Base-by-base conservation (phyloP, 2,329 filamentous ascomycete genomes). In the Thielaviopsis euricoi region DNA sequence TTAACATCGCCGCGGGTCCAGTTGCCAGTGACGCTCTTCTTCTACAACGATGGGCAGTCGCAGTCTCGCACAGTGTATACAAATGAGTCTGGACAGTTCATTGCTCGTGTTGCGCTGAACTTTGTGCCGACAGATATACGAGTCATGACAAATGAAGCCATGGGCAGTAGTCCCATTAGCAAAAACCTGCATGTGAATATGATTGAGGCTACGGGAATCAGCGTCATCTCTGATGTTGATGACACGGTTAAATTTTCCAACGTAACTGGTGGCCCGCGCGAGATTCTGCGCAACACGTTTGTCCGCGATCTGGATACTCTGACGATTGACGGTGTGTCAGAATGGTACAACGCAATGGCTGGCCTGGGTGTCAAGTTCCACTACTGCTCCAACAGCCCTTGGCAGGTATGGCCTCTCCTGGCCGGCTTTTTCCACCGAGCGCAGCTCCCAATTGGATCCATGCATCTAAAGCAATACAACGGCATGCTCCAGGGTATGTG, bases 381-480 rank as follows among this genome's bases (percentile, higher is more conserved):
- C 67, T 98, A 98, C 69, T 94, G 95, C 63, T 98, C 93, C n/a
- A 98, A 98, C 70, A 95, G 91, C 55, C 93, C 93, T 0, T 98
- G 94, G 94, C 94, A 98, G 68, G 77, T 98, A 6, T 98, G 88
- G 65, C 93, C 93, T 0, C 82, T 97, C 2, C 74, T 98, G 12
- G 85, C 87, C 5, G 88, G 81, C 56, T 98, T 86, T 68, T 95
- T 97, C 68, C 82, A 83, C 62, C 71, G 85, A 48, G 86, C 87
- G 6, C 86, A 86, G 1, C 73, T 98, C 1, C 93, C 93, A 0
- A 80, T 80, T 0, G 94, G 93, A 0, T 96, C 91, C 0, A 87
- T 97, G 63, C 94, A 98, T 67, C 70, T 98, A 63, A 98, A 98
- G 69, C 89, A 95, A 63, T 98, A 98, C 70, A 88, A 82, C 61